Base-by-base conservation (phyloP, 768 basidiomycete genomes). In the Cyclocybe aegerita region DNA sequence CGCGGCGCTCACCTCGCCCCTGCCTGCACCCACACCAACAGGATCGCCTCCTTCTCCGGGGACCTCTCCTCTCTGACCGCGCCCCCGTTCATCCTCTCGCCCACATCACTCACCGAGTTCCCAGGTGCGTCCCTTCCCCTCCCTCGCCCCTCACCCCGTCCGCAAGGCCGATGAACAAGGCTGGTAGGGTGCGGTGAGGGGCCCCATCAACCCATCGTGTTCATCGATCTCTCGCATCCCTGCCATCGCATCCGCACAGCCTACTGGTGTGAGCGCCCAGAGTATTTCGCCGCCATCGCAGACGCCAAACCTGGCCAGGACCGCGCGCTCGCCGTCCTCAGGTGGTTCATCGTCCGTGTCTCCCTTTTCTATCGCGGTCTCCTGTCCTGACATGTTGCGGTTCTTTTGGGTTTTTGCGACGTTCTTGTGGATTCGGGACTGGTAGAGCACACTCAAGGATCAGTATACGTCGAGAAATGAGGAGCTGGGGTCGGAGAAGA, bases 211-310 rank as follows among this genome's bases (percentile, higher is more conserved):
- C 23, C 23, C 44, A 44, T 35, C 33, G 30, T 42, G 10, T 33
- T 51, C n/a, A 36, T 14, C 48, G 11, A 38, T 38, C 39, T 43
- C 38, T 30, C 37, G 17, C 40, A n/a, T 33, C 43, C n/a, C 33
- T 16, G 11, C 44, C 33, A 39, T 49, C 38, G 41, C 46, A 31
- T 17, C n/a, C 48, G 36, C 43, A 46, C 56, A 91, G 94, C 94
- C 0, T 97, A 98, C 70, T 98, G 96, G 96, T 92, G 93, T 63
- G 96, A 98, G 66, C 89, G 90, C 44, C 93, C 93, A 23, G 86
- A 86, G 47, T 74, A 93, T 47, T 98, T 99, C 62, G 83, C 93
- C 3, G 83, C 82, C 15, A 98, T 98, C 64, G 82, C 86, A 14
- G 84, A 86, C 57, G 92, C 85, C 4, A 77, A 75, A 63, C 82